phyloP scores from a whole-genome alignment of 352 stramenopile species.

The Pythium utonaiense region DNA sequence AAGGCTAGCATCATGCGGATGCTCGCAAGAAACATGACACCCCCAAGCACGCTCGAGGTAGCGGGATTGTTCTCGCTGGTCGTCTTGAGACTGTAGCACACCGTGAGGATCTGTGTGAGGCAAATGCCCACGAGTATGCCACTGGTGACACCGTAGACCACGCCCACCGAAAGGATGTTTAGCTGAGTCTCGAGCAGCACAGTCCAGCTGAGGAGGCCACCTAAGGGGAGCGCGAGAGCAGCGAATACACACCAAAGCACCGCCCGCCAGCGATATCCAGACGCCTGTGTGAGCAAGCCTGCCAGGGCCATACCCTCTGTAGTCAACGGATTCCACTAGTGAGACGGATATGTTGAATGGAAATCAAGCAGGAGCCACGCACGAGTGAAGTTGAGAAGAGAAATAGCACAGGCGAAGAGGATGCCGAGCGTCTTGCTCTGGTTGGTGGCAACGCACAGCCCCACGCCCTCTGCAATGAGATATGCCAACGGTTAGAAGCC shows the following conservation, averaged over 20 bases:
- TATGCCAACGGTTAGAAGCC: neutral
- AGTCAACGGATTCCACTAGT: too few species aligned
- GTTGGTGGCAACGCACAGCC: slow-evolving; percentile 18
- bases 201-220: slow-evolving; percentile 20
- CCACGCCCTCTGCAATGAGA: slow-evolving; percentile 18
- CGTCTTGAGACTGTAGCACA: slow-evolving; percentile 28
- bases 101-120: slow-evolving; percentile 24
- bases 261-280: slow-evolving; percentile 20
- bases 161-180: neutral
- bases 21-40: slow-evolving; percentile 13
- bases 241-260: slow-evolving; percentile 26
- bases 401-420: slow-evolving; percentile 19
- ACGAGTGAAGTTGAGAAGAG: slow-evolving; percentile 27
- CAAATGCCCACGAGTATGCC: slow-evolving; percentile 22
- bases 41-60: slow-evolving; percentile 19
- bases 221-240: slow-evolving; percentile 22
- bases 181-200: slow-evolving; percentile 13
- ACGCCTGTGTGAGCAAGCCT: slow-evolving; percentile 15
- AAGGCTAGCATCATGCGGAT: slow-evolving; percentile 24
- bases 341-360: too few species aligned
- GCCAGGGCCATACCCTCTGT: slow-evolving; percentile 25
- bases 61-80: slow-evolving; percentile 13
- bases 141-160: slow-evolving; percentile 15
- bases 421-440: slow-evolving; percentile 16
- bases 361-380: too few species aligned